Evolutionary conservation across 345 rosid genomes (phyloP).

Genomic region (Dipteronia dyeriana): DNA sequence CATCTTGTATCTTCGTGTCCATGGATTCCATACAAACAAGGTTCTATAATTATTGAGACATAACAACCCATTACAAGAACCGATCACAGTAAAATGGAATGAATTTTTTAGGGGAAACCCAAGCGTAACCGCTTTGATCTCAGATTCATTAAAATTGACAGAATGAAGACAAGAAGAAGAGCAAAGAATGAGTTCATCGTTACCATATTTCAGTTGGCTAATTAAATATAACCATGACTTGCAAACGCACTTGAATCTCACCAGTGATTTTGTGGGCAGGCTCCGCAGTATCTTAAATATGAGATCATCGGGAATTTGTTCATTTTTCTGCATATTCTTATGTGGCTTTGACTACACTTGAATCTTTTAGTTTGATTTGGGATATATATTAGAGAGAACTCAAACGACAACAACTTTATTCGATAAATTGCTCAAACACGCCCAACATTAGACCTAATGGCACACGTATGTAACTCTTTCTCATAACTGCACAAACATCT

Average conservation of each 20-base stretch:
- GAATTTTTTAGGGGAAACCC: not conserved
- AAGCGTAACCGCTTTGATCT: not conserved
- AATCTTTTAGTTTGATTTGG: too few species aligned
- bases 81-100: not conserved
- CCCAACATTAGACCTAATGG: too few species aligned
- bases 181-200: not conserved
- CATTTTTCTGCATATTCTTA: not conserved
- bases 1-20: not conserved
- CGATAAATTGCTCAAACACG: too few species aligned
- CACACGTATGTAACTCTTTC: too few species aligned
- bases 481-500: too few species aligned
- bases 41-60: not conserved
- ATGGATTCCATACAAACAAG: conserved; percentile 6
- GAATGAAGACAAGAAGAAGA: not conserved
- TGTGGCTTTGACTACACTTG: not conserved
- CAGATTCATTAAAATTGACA: not conserved
- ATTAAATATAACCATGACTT: conserved; percentile 13
- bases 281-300: conserved; percentile 2
- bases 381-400: too few species aligned
- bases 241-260: conserved; percentile 22
- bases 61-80: conserved; percentile 7
- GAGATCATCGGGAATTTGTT: not conserved
- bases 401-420: too few species aligned
- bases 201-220: not conserved
- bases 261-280: conserved; percentile 17